Evolutionary conservation across 2,329 filamentous ascomycete genomes (phyloP), one percentile per base, ranked within the genome.

Genomic region (Chlorencoelia australis): DNA sequence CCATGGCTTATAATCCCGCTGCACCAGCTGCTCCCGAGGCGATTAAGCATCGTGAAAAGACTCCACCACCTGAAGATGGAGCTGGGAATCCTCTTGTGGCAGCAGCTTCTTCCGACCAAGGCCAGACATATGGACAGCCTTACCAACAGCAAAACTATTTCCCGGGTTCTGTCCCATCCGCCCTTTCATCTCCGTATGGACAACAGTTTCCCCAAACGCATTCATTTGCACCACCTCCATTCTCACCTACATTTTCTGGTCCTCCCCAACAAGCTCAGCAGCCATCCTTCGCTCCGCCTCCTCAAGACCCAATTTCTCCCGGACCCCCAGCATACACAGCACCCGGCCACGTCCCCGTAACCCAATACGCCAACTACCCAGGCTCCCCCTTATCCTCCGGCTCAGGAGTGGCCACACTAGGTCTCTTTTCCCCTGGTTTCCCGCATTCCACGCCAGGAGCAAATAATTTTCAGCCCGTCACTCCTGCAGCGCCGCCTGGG

Each of bases 1-100:
- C 79, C 0, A 77, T 84, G 62, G 73, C 80, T 2, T 88, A 88
- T 54, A 88, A 88, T 53, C 83, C 83, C 3, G 82, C 83, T 1
- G 82, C 82, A 1, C 83, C 83, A 4, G 69, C 81, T 0, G 80
- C 81, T 0, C 81, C 82, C 1, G 82, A 88, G 56, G 67, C 72
- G 15, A 75, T 87, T 34, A 66, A 70, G 14, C 74, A 83, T 55
- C 71, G 83, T 31, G 83, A 88, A 58, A 87, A 87, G 67, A 89
- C 83, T 0, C 83, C 82, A 2, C 73, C 83, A 4, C 80, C 79
- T 3, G 72, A 78, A 21, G 82, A 87, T 49, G 74, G 67, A 25
- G 71, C 67, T 9, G 61, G 66, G 3, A 71, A 76, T 47, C 75
- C 74, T 3, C 59, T 79, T 15, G 67, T 69, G 4, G 69, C 71